Base-by-base conservation (phyloP, 306 rosid genomes). In the Casuarina cunninghamiana region DNA sequence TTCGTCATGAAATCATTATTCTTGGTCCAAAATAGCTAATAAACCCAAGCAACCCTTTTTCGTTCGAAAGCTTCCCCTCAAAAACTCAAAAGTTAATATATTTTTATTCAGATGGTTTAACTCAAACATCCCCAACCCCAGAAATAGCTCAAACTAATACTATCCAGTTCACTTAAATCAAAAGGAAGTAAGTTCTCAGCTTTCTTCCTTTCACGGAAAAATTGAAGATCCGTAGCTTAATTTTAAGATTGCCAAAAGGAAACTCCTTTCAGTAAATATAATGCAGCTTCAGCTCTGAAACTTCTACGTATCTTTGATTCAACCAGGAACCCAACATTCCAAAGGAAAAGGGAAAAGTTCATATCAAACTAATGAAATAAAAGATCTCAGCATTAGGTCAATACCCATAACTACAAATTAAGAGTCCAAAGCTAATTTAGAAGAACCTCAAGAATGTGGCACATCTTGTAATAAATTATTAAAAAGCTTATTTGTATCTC, bases 181-280 rank as follows among this genome's bases (percentile, higher is more conserved):
- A 21, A 21, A 21, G 26, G 26, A 16, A 73, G 11, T 43, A 68
- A 43, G 41, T 46, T 21, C 3, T 2, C 51, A 43, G 26, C 58
- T 41, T 39, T 32, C 41, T 48, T 55, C 41, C 16, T 19, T 37
- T 0, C 3, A 37, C 21, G 60, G 66, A 21, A 61, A 44, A 43
- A 73, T 49, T 46, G 38, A 69, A 43, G 63, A 78, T 78, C 74
- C 71, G 21, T 79, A 42, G 71, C 32, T 71, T 53, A 44, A 66
- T 55, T 65, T 53, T 17, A 54, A 65, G 7, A 70, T 35, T 37
- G 68, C 46, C 41, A 38, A 70, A 75, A 71, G 5, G 66, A 50
- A 72, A 73, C 60, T 45, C 42, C 41, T 60, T 50, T 37, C 60
- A 32, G 37, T 32, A 53, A 42, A 46, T 49, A 68, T 7, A 21